These are phyloP conservation scores for Austroboletus niveus DNA, from an alignment of 1,284 basidiomycete genomes.

Conservation along the genomic window DNA sequence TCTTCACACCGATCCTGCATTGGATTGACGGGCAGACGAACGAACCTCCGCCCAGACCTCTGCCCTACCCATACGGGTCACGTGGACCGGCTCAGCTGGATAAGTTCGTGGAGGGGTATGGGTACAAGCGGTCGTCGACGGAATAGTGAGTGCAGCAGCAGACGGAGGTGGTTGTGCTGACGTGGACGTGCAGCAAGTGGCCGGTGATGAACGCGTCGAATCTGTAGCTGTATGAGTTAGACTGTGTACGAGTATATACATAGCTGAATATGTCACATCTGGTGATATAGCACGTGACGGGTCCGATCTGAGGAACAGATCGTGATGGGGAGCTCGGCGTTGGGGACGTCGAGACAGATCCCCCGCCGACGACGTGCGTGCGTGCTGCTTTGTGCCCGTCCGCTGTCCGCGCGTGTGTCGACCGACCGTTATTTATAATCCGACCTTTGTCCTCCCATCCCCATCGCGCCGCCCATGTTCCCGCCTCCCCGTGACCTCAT, in stretches of 20 bases:
- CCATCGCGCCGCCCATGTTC: constrained; percentile 13
- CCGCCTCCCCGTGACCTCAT: constrained; percentile 24
- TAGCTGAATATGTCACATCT: not conserved
- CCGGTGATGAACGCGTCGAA: constrained; percentile 26
- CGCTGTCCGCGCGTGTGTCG: constrained; percentile 20
- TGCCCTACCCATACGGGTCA: constrained; percentile 86
- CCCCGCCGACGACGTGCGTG: constrained; percentile 30
- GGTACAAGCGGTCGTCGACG: constrained; percentile 68
- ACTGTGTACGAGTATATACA: not conserved
- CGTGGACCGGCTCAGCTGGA: constrained; percentile 88
- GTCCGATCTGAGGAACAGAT: constrained; percentile 27
- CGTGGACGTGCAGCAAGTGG: constrained; percentile 22
- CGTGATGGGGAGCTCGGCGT: constrained; percentile 24
- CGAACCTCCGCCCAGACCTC: constrained; percentile 56
- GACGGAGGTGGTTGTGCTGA: not conserved
- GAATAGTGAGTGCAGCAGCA: constrained; percentile 64
- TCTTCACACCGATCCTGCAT: constrained; percentile 92
- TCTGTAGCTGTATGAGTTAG: constrained; percentile 8
- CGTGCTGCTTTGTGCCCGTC: constrained; percentile 9
- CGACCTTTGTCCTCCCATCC: constrained; percentile 16
- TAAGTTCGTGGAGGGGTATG: constrained; percentile 71
- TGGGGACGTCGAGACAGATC: constrained; percentile 25
- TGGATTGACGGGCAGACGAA: constrained; percentile 80
- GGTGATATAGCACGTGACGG: constrained; percentile 25
- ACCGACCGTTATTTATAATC: constrained; percentile 14